phyloP scores from a whole-genome alignment of 495 filamentous ascomycete species.

The Penicillium dipodomyicola region DNA sequence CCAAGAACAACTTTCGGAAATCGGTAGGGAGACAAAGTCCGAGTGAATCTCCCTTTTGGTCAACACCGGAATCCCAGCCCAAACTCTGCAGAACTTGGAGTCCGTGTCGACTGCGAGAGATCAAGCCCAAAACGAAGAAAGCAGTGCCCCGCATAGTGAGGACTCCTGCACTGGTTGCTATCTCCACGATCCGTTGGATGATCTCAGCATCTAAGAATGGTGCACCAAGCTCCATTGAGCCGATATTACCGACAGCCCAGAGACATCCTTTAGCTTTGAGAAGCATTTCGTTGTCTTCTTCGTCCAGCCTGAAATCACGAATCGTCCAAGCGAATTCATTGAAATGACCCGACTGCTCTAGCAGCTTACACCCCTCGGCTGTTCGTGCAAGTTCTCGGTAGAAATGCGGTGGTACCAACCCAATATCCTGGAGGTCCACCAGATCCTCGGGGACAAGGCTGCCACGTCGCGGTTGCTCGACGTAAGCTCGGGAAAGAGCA shows the following conservation, averaged over 20 bases:
- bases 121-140: constrained; percentile 90
- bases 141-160: constrained; percentile 92
- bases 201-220: constrained; percentile 87
- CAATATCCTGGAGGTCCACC: constrained; percentile 58
- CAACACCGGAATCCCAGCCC: constrained; percentile 90
- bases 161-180: constrained; percentile 82
- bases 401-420: constrained; percentile 88
- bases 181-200: constrained; percentile 76
- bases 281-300: constrained; percentile 81
- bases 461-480: constrained; percentile 51
- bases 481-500: constrained; percentile 83
- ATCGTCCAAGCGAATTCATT: constrained; percentile 88
- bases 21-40: constrained; percentile 83
- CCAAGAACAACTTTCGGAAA: constrained; percentile 73
- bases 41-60: constrained; percentile 74
- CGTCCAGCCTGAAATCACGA: constrained; percentile 74
- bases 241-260: constrained; percentile 97
- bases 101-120: constrained; percentile 88
- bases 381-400: constrained; percentile 94
- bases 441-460: constrained; percentile 51
- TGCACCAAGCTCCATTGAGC: constrained; percentile 95
- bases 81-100: constrained; percentile 80
- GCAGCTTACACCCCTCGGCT: constrained; percentile 82
- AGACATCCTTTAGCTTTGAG: constrained; percentile 95
- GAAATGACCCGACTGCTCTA: constrained; percentile 93